Conservation (phyloP, 805 yeast species). For the Kodamaea hsintzibuensis region DNA sequence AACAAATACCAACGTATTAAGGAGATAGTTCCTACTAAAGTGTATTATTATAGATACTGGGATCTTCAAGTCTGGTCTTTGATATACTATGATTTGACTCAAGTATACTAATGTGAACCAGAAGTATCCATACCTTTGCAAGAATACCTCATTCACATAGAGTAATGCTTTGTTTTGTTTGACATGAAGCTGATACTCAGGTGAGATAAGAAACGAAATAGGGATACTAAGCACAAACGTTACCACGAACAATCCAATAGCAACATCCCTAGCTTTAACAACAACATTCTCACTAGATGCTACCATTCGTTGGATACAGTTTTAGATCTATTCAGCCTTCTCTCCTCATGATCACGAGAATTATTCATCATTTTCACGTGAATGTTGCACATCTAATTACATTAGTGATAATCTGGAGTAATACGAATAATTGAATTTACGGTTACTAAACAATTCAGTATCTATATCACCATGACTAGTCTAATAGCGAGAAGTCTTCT, state of each 20-base stretch:
- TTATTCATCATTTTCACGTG: neutral
- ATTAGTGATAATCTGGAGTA: neutral
- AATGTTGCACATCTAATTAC: neutral
- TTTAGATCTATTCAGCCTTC: no score
- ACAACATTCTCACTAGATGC: neutral
- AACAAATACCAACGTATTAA: constrained; percentile 13
- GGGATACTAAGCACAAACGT: constrained; percentile 27
- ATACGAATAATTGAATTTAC: no score
- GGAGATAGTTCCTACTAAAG: constrained; percentile 12
- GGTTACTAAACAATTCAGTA: neutral
- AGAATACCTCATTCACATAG: constrained; percentile 22
- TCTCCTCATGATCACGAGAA: neutral
- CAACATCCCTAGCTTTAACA: neutral
- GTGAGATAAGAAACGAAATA: constrained; percentile 13
- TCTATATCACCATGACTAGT: neutral
- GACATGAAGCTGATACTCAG: constrained; percentile 14
- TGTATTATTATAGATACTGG: constrained; percentile 7
- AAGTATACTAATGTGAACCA: constrained; percentile 28
- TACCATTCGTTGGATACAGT: no score
- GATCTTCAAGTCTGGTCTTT: constrained; percentile 1
- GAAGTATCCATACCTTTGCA: constrained; percentile 29
- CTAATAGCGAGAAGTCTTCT: neutral
- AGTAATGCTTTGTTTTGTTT: constrained; percentile 13
- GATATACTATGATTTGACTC: constrained; percentile 12
- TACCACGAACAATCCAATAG: neutral